Evolutionary conservation across 139 green algal genomes (phyloP).

Genomic region (Picochlorum sp.): DNA sequence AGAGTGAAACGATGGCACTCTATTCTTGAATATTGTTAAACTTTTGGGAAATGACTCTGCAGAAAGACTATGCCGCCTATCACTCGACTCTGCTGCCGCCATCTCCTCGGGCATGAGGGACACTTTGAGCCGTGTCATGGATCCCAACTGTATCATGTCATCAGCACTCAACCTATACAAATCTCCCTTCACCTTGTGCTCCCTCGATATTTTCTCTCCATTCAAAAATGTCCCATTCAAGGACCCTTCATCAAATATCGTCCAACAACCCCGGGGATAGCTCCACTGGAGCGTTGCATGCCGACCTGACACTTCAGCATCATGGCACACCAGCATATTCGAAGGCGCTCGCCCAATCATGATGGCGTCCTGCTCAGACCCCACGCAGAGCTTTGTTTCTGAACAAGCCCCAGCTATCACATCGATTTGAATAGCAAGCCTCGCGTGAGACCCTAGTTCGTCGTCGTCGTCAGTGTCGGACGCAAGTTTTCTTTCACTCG

Average conservation of each 20-base stretch:
- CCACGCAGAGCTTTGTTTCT: conserved; percentile 17
- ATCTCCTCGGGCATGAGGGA: conserved; percentile 28
- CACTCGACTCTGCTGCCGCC: conserved; percentile 10
- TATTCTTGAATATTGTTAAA: conserved; percentile 33
- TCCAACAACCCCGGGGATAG: conserved; percentile 29
- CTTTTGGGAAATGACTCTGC: conserved; percentile 16
- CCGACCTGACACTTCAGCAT: conserved; percentile 59
- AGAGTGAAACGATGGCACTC: conserved; percentile 22
- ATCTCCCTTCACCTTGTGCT: conserved; percentile 36
- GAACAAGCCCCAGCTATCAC: conserved; percentile 38
- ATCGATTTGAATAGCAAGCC: conserved; percentile 37
- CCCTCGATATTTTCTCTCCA: conserved; percentile 40
- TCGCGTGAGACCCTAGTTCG: conserved; percentile 4
- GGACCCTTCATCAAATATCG: conserved; percentile 49
- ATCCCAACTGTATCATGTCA: conserved; percentile 42
- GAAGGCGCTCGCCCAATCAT: conserved; percentile 44
- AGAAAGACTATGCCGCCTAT: conserved; percentile 13
- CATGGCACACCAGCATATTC: conserved; percentile 38
- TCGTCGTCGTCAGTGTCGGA: conserved; percentile 1
- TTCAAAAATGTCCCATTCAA: conserved; percentile 70
- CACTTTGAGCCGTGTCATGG: conserved; percentile 31
- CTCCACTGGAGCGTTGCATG: conserved; percentile 52
- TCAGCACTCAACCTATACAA: conserved; percentile 33
- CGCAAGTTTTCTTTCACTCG: not conserved
- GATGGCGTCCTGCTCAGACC: conserved; percentile 31